Conservation (phyloP, 352 stramenopile species). For the Phytophthora sp. region DNA sequence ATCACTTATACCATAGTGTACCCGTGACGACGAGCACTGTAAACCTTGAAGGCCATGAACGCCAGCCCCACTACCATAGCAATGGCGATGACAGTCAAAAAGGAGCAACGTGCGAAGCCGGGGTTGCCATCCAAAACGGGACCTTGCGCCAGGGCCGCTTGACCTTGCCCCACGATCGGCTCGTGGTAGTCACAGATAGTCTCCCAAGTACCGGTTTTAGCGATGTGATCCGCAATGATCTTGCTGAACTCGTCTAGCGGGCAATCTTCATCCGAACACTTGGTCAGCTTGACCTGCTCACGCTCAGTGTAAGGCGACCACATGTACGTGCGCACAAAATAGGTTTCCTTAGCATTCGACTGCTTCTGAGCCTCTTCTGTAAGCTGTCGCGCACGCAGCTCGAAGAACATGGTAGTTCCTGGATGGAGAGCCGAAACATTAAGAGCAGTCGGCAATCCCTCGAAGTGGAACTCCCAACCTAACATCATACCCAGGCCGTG, state of each 20-base stretch:
- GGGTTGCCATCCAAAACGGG: conserved; percentile 9
- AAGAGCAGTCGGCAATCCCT: conserved; percentile 66
- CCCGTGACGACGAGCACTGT: conserved; percentile 48
- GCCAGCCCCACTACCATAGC: conserved; percentile 51
- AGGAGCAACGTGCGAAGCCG: conserved; percentile 32
- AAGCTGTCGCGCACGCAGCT: conserved; percentile 54
- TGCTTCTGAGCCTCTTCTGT: conserved; percentile 25
- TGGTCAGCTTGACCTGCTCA: conserved; percentile 74
- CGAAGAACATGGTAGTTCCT: conserved; percentile 84
- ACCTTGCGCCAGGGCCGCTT: conserved; percentile 19
- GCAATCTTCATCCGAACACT: conserved; percentile 78
- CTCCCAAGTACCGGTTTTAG: conserved; percentile 77
- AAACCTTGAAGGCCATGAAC: conserved; percentile 64
- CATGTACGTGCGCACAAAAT: conserved; percentile 78
- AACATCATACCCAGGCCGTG: conserved; percentile 82
- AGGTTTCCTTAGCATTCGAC: conserved; percentile 41
- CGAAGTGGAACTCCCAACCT: conserved; percentile 78
- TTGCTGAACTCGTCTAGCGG: conserved; percentile 74
- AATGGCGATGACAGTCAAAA: conserved; percentile 52
- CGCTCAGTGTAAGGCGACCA: conserved; percentile 75
- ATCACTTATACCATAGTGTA: conserved; percentile 53
- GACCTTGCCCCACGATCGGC: conserved; percentile 23
- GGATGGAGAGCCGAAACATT: conserved; percentile 73
- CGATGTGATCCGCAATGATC: conserved; percentile 76
- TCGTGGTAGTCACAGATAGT: conserved; percentile 80